phyloP scores from a whole-genome alignment of 441 rosid genomes.

The Flueggea neowawraea region DNA sequence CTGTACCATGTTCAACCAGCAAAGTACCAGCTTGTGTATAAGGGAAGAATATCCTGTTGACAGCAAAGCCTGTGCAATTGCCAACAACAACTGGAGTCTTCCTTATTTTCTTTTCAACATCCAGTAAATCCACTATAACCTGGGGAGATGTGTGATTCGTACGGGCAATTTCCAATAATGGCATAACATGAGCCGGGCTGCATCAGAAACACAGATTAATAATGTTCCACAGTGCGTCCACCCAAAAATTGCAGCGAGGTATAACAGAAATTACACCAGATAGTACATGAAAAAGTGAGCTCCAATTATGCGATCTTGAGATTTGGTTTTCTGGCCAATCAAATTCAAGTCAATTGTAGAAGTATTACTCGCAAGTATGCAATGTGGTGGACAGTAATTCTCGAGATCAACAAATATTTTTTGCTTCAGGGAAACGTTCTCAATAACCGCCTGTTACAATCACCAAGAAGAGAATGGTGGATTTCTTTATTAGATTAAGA shows the following conservation, averaged over 20 bases:
- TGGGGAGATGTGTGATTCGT: constrained; percentile 89
- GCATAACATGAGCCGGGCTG: constrained; percentile 99
- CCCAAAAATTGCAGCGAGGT: neutral
- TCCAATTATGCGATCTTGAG: constrained; percentile 82
- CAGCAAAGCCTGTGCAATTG: constrained; percentile 98
- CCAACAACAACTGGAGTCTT: constrained; percentile 96
- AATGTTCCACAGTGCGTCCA: neutral
- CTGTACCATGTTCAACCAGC: constrained; percentile 81
- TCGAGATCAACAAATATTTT: constrained; percentile 91
- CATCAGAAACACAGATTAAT: constrained; percentile 19
- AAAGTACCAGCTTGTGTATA: constrained; percentile 79
- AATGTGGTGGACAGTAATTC: constrained; percentile 79
- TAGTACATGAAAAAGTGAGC: constrained; percentile 97
- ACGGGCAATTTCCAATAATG: constrained; percentile 91
- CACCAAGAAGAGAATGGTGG: constrained; percentile 21
- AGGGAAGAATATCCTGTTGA: constrained; percentile 97
- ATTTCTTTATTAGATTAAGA: neutral
- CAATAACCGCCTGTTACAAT: constrained; percentile 89
- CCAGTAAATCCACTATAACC: constrained; percentile 83
- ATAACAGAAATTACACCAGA: neutral
- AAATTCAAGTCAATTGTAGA: constrained; percentile 92
- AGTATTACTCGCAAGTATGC: constrained; percentile 92
- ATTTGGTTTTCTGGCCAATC: constrained; percentile 74
- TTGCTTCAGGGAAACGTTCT: constrained; percentile 86
- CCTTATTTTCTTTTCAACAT: constrained; percentile 87